These are phyloP conservation scores for Xylaria sp. DNA, from an alignment of 2,329 filamentous ascomycete genomes.

Conservation along the genomic window DNA sequence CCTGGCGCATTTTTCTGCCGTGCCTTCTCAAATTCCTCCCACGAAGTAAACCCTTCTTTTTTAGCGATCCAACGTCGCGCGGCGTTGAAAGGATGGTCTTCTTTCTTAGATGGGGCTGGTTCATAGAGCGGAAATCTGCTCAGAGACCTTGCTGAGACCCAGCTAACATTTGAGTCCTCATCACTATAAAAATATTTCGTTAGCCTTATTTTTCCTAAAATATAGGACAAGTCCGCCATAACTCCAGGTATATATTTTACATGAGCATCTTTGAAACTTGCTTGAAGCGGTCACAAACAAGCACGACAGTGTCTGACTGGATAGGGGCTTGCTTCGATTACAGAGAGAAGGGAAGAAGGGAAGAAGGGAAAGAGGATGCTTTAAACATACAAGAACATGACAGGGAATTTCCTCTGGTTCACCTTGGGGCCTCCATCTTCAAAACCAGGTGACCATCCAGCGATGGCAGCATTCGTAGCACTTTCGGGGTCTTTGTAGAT, in stretches of 20 bases:
- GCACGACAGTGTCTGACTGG: not conserved
- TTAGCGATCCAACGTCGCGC: slow-evolving; percentile 46
- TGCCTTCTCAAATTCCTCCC: slow-evolving; percentile 42
- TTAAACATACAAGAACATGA: slow-evolving; percentile 51
- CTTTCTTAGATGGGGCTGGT: slow-evolving; percentile 28
- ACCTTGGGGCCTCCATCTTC: slow-evolving; percentile 51
- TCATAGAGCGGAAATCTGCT: slow-evolving; percentile 43
- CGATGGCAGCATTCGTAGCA: slow-evolving; percentile 42
- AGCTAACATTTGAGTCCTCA: slow-evolving; percentile 40
- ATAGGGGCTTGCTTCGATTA: no score
- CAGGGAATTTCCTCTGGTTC: slow-evolving; percentile 53
- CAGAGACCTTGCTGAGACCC: slow-evolving; percentile 42
- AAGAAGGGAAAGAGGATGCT: not conserved
- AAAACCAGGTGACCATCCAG: slow-evolving; percentile 53
- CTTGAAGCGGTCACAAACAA: no score
- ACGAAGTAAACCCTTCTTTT: slow-evolving; percentile 43
- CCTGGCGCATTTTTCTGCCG: slow-evolving; percentile 23
- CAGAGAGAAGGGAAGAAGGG: not conserved
- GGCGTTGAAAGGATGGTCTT: slow-evolving; percentile 41
- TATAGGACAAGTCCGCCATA: not conserved
- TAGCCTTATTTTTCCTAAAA: slow-evolving; percentile 3
- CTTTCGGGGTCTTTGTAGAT: slow-evolving; percentile 39
- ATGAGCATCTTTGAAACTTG: not conserved
- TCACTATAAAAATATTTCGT: slow-evolving; percentile 41
- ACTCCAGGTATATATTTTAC: not conserved